These are phyloP conservation scores for Fusarium burgessii DNA, from an alignment of 2,329 filamentous ascomycete genomes.

Conservation along the genomic window DNA sequence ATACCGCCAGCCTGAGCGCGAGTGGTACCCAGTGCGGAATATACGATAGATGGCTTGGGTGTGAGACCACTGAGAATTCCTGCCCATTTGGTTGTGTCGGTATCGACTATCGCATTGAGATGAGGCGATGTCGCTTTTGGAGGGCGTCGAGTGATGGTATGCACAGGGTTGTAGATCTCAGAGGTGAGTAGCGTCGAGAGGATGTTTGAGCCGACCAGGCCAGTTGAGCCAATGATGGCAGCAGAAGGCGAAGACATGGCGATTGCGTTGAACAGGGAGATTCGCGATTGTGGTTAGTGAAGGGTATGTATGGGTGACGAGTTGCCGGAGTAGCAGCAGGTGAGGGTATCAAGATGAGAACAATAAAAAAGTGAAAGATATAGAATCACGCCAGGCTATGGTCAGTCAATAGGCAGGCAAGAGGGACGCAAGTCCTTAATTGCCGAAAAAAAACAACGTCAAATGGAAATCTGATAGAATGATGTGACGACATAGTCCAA, in stretches of 20 bases:
- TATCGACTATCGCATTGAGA: constrained; percentile 70
- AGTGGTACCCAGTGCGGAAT: constrained; percentile 86
- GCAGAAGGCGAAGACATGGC: constrained; percentile 56
- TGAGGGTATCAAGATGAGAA: constrained; percentile 13
- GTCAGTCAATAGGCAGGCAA: not conserved
- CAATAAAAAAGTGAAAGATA: not conserved
- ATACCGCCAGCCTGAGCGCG: constrained; percentile 79
- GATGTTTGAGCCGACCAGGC: constrained; percentile 79
- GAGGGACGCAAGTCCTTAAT: not conserved
- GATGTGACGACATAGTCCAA: constrained; percentile 14
- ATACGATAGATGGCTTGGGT: constrained; percentile 72
- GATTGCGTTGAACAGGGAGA: not conserved
- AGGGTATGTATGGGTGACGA: not conserved
- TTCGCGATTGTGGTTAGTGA: not conserved
- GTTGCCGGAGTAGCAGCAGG: not conserved
- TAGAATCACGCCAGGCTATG: not conserved
- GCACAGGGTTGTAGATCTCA: constrained; percentile 64
- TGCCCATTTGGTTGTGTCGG: constrained; percentile 78
- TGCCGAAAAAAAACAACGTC: not conserved
- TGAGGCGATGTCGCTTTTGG: constrained; percentile 69
- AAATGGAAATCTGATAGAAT: not conserved
- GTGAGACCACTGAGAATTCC: constrained; percentile 65
- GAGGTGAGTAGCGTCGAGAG: constrained; percentile 72
- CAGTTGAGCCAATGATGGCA: constrained; percentile 73
- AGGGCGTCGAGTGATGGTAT: constrained; percentile 75